Evolutionary conservation across 129 eudicot genomes (phyloP).

Genomic region (Flaveria sonorensis): DNA sequence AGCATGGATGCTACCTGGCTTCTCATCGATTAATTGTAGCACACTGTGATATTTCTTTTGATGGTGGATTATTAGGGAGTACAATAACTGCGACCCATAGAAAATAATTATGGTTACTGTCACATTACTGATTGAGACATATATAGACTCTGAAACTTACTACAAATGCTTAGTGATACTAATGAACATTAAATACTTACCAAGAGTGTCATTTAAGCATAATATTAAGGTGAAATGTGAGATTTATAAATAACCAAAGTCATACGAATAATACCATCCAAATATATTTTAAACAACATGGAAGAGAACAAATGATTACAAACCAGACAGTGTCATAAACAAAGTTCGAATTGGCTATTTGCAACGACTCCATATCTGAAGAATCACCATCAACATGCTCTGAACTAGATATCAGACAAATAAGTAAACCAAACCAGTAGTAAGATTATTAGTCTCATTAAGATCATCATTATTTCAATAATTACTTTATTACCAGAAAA

Average conservation of each 20-base stretch:
- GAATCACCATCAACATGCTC: background rate
- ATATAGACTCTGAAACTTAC: background rate
- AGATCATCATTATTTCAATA: background rate
- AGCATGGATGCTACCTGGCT: background rate
- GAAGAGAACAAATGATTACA: background rate
- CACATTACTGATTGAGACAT: too few relatives aligned
- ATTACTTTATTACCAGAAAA: background rate
- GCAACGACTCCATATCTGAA: background rate
- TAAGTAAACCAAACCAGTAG: background rate
- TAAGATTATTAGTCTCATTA: background rate
- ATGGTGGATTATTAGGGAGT: too few relatives aligned
- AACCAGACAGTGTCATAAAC: background rate
- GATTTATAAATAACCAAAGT: background rate
- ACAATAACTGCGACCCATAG: too few relatives aligned
- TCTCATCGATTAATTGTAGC: background rate
- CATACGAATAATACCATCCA: background rate
- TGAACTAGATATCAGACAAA: background rate
- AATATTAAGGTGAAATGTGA: background rate
- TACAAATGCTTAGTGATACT: background rate
- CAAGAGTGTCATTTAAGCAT: background rate
- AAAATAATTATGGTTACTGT: too few relatives aligned
- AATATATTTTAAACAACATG: background rate
- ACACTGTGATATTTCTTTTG: background rate
- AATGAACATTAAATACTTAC: background rate
- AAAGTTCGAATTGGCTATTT: background rate